Conservation (phyloP, 768 basidiomycete species). For the Russula sp. region DNA sequence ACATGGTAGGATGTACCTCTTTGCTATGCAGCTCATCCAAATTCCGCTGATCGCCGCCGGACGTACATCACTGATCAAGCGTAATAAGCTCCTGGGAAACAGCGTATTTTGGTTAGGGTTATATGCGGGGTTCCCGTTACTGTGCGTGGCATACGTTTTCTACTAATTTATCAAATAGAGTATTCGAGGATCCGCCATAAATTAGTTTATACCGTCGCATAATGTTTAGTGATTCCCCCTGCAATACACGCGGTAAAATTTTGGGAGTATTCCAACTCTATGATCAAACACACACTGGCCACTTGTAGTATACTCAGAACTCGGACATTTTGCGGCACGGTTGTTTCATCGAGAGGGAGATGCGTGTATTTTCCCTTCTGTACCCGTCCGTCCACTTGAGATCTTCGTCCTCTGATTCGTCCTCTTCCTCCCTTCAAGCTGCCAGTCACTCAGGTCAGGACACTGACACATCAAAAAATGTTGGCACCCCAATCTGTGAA, state of each 20-base stretch:
- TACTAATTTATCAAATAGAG: constrained; percentile 31
- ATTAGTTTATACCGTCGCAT: background rate
- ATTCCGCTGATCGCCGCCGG: constrained; percentile 85
- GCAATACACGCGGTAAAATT: background rate
- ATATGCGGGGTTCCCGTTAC: constrained; percentile 85
- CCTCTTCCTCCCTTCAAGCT: no score
- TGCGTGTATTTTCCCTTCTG: background rate
- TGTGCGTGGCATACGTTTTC: constrained; percentile 71
- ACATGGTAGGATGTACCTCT: constrained; percentile 67
- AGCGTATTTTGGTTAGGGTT: constrained; percentile 92
- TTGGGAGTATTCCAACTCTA: background rate
- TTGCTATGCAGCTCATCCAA: constrained; percentile 71
- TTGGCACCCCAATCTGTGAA: no score
- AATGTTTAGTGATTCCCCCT: background rate
- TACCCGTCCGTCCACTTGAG: no score
- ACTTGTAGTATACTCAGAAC: background rate
- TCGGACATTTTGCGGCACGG: no score
- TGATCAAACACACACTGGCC: no score
- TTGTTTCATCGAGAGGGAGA: background rate
- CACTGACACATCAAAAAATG: no score
- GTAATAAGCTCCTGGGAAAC: constrained; percentile 76
- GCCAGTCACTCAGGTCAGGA: no score
- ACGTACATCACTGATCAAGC: constrained; percentile 65
- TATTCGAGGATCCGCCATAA: background rate
- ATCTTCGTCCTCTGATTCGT: no score